phyloP scores from a whole-genome alignment of 2,329 filamentous ascomycete species.

The Hymenotorrendiella dingleyae region DNA sequence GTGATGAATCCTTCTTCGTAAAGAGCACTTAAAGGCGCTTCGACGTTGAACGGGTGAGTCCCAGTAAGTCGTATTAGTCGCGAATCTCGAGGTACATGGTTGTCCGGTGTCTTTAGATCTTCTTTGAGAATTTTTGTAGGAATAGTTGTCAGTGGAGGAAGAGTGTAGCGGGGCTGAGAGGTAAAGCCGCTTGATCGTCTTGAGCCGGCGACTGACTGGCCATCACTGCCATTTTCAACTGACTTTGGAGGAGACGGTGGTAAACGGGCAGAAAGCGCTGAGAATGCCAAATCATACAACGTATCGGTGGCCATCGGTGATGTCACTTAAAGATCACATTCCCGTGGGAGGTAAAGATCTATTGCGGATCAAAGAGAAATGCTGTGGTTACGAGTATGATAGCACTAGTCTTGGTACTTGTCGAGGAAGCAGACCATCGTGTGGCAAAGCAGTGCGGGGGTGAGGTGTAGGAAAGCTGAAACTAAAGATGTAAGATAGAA shows the following conservation, averaged over 20 bases:
- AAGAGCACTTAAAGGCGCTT: conserved; percentile 72
- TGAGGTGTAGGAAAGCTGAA: neutral
- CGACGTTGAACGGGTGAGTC: conserved; percentile 85
- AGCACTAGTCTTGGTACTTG: no score
- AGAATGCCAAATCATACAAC: neutral
- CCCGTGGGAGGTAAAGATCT: neutral
- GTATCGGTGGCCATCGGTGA: conserved; percentile 8
- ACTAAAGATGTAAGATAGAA: neutral
- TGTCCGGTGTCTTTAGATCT: conserved; percentile 78
- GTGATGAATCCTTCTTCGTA: conserved; percentile 82
- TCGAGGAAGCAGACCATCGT: no score
- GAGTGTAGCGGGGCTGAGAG: conserved; percentile 35
- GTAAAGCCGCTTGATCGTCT: conserved; percentile 14
- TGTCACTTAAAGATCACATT: conserved; percentile 1
- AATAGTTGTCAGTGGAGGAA: conserved; percentile 58
- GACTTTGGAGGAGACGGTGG: conserved; percentile 29
- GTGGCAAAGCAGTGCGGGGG: neutral
- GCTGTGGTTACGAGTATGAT: neutral
- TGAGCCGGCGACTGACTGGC: conserved; percentile 15
- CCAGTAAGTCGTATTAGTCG: conserved; percentile 82
- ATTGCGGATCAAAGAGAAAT: neutral
- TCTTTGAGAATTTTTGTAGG: conserved; percentile 61
- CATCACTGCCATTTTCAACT: conserved; percentile 20
- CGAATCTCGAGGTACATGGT: conserved; percentile 72
- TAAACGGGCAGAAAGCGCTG: conserved; percentile 5